Conservation (phyloP, 2,329 filamentous ascomycete genomes). For the Microdochium trichocladiopsis region DNA sequence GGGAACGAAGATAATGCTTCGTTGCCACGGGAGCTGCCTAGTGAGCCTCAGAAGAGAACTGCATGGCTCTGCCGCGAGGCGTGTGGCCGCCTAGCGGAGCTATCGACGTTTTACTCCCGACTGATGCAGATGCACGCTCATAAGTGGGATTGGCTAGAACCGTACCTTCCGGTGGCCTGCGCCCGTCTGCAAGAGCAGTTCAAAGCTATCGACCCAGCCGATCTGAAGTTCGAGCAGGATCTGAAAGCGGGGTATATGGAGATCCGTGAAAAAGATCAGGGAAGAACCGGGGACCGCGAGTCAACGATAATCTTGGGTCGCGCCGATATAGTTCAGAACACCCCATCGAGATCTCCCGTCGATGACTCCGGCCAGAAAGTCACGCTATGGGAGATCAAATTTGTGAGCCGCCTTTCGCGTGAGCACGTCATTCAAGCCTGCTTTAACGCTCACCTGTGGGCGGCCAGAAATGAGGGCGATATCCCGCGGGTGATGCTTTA, state of each 20-base stretch:
- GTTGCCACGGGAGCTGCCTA: neutral
- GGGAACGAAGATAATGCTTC: neutral
- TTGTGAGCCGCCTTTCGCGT: slow-evolving; percentile 14
- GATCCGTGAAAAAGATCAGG: neutral
- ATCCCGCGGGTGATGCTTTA: slow-evolving; percentile 13
- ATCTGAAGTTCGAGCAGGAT: slow-evolving; percentile 3
- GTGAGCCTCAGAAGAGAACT: slow-evolving; percentile 2
- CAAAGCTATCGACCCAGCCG: neutral
- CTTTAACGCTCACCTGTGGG: slow-evolving; percentile 15
- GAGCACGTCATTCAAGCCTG: slow-evolving; percentile 18
- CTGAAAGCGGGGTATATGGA: neutral
- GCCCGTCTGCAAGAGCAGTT: slow-evolving; percentile 12
- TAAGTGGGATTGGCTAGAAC: slow-evolving; percentile 16
- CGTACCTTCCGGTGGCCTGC: slow-evolving; percentile 10
- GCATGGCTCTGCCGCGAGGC: slow-evolving; percentile 17
- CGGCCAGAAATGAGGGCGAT: neutral
- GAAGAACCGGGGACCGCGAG: neutral
- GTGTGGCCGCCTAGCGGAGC: slow-evolving; percentile 14
- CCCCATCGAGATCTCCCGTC: neutral
- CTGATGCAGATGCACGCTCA: slow-evolving; percentile 16
- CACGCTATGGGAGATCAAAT: slow-evolving; percentile 21
- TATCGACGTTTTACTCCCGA: slow-evolving; percentile 15
- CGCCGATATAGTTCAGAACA: slow-evolving; percentile 3
- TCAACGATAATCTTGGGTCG: neutral
- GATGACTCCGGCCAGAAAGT: neutral